Evolutionary conservation across 2,329 filamentous ascomycete genomes (phyloP), one percentile per base, ranked within the genome.

Genomic region (Fragosphaeria purpurea): DNA sequence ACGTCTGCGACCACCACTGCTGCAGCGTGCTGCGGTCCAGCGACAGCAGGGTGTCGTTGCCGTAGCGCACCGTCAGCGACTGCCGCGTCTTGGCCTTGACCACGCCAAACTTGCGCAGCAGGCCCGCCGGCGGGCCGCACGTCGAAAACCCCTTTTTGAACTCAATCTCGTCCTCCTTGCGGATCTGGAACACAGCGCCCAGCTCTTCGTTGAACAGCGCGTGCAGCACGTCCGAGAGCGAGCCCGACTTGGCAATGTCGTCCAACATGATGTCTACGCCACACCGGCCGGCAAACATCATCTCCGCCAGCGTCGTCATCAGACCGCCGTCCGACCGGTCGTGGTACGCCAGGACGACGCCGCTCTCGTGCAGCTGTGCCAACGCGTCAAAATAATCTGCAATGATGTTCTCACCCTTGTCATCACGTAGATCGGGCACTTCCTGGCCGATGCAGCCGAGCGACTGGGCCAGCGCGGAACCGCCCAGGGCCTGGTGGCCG

Each of bases 241-340:
- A 76, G 42, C 82, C 74, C 31, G 79, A 80, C 53, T 79, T 80
- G 33, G 77, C 70, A 40, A 89, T 73, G 50, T 77, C 79, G 63
- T 96, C 90, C 51, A 96, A 73, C 74, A 87, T 85, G 53, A 97
- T 74, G 58, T 94, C 86, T 34, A 88, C 77, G 54, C 91, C 93
- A 61, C 87, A 94, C 50, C 90, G 85, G 33, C 93, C 93, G 35
- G 93, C 91, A 65, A 97, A 97, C 81, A 95, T 94, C 93, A 97
- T 97, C 69, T 98, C 93, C 3, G 83, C 87, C 37, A 97, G 70
- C 6, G 91, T 90, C 1, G 91, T 93, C 63, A 97, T 80, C 8
- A 97, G 73, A 61, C 93, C 93, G 65, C 91, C 93, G 65, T 97
- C 91, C 0, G 89, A 96, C 44, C 86, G 79, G 67, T 97, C 93